These are phyloP conservation scores for Fomitopsis pulvina DNA, from an alignment of 768 basidiomycete species.

Conservation along the genomic window DNA sequence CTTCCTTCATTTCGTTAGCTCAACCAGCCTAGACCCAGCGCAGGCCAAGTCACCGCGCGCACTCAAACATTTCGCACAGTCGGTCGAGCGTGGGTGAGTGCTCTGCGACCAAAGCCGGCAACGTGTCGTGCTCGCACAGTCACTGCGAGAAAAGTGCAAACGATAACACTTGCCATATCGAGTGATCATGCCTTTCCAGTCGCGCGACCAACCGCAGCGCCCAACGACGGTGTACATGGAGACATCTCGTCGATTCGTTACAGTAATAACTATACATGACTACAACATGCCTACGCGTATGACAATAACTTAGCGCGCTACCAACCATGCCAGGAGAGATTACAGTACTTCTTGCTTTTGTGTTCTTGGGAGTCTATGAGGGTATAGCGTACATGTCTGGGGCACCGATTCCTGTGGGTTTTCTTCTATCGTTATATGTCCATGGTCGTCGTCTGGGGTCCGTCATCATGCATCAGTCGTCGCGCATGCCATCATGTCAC, in stretches of 20 bases:
- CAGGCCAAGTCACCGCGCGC: background rate
- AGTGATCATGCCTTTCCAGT: background rate
- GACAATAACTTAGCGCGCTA: background rate
- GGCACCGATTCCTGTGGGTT: background rate
- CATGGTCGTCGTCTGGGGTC: constrained; percentile 3
- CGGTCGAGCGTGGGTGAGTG: background rate
- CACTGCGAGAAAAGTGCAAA: background rate
- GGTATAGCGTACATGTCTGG: background rate
- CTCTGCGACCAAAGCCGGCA: background rate
- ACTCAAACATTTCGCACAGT: background rate
- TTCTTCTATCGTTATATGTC: background rate
- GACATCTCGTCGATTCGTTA: background rate
- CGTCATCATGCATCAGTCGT: constrained; percentile 1
- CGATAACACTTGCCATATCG: background rate
- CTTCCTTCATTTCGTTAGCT: background rate
- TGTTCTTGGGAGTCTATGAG: background rate
- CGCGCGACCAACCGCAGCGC: background rate
- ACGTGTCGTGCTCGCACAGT: background rate
- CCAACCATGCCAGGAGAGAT: background rate
- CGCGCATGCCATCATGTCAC: background rate
- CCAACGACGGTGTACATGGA: background rate
- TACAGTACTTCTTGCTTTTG: background rate
- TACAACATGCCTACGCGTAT: background rate
- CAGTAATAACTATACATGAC: background rate
- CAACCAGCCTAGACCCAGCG: background rate